Evolutionary conservation across 2,329 filamentous ascomycete genomes (phyloP), one percentile per base, ranked within the genome.

Genomic region (Xylaria polymorpha): DNA sequence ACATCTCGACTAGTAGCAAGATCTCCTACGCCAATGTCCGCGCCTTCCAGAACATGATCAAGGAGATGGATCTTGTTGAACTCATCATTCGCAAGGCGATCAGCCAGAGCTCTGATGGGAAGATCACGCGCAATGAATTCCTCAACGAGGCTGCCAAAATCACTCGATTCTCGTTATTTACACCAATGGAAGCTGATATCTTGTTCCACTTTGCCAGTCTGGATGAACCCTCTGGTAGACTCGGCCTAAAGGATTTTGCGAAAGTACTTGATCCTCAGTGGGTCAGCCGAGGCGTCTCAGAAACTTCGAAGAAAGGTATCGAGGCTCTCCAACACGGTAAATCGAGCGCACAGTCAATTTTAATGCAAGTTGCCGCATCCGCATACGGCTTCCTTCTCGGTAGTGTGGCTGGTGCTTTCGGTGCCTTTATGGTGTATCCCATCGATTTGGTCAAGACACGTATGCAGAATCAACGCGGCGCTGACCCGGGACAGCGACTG

Each of bases 381-480:
- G 88, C 86, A 1, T 97, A 98, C 81, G 94, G 97, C 85, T 99
- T 99, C 79, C 90, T 85, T 3, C 88, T 99, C 7, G 96, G 96
- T 68, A 94, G 92, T 79, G 74, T 97, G 74, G 96, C 96, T 8
- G 96, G 96, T 82, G 96, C 96, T 10, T 99, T 99, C 79, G 96
- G 96, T 80, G 96, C 96, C 14, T 98, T 99, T 80, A 98, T 99
- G 94, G 96, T 99, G 63, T 99, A 99, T 80, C 96, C 96, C 29
- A 98, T 99, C 78, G 96, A 99, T 84, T 84, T 99, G 70, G 96
- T 99, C 81, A 99, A 99, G 88, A 99, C 96, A 1, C 91, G 96
- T 70, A 92, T 99, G 90, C 96, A 99, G 83, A 99, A 99, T 84
- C 96, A 99, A 85, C 90, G 96, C 74, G 90, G 89, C 61, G 89